Base-by-base conservation (phyloP, 352 stramenopile genomes). In the Thraustotheca clavata region DNA sequence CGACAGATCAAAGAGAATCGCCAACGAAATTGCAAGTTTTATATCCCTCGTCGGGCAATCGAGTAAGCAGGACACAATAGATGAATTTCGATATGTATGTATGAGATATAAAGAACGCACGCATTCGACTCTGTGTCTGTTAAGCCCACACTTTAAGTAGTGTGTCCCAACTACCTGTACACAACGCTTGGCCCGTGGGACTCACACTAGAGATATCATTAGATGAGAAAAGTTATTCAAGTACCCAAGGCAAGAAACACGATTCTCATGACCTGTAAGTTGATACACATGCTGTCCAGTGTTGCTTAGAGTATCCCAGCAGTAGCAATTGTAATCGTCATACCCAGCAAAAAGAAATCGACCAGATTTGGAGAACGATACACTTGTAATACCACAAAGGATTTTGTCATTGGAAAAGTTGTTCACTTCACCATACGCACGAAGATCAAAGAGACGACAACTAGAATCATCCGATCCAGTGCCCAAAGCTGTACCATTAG, bases 111-210 rank as follows among this genome's bases (percentile, higher is more conserved):
- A 47, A n/a, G 27, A 47, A 24, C 39, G 4, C 2, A 24, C 39
- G 22, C 39, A 24, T 47, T 47, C n/a, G 39, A 27, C 2, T 47
- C 49, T 39, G 49, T 31, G 4, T 11, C 24, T 24, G 26, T 60
- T 88, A 98, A 16, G 91, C 89, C 90, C 92, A 98, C 67, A 99
- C 87, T 84, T 99, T 98, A 66, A 99, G 85, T 67, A 98, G 78
- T 55, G 94, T 98, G 78, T 99, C 97, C 97, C 97, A 99, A 50
- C 91, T 98, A 62, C 97, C 96, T 67, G 97, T 99, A 78, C 95
- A 98, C 3, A 99, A 80, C 52, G 93, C 96, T 69, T 98, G 87
- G 22, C 96, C 96, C 32, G 87, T 84, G 3, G 91, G 86, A 74
- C 97, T 98, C 14, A 99, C 88, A 48, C 39, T 47, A 47, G 39